Percentiles rank a stretch among this genome's conserved stretches.
Conservation (phyloP, 2,329 filamentous ascomycete genomes). For the Arthrobotrys megalospora region DNA sequence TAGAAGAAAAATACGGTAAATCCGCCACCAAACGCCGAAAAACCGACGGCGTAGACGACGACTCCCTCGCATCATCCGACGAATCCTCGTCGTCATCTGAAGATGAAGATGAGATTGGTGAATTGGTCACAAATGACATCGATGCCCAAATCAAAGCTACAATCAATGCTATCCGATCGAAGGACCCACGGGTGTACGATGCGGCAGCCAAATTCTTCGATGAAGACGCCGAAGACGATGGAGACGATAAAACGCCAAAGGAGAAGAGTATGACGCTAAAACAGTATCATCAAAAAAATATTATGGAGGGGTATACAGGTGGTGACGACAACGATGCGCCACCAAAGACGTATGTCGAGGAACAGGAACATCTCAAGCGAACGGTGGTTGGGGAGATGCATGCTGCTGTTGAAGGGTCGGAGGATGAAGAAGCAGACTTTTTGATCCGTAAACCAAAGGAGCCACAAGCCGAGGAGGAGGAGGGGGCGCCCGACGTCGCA, state of each 20-base stretch:
- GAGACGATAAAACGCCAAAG: conserved; percentile 70
- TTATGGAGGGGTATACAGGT: conserved; percentile 80
- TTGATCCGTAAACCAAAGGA: conserved; percentile 79
- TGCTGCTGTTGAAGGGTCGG: conserved; percentile 71
- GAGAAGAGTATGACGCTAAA: conserved; percentile 87
- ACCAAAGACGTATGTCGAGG: conserved; percentile 84
- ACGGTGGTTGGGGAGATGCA: conserved; percentile 86
- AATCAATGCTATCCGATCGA: conserved; percentile 86
- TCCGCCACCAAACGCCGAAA: conserved; percentile 60
- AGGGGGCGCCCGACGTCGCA: conserved; percentile 64
- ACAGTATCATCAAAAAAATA: conserved; percentile 92
- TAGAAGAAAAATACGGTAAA: conserved; percentile 88
- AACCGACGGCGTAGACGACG: conserved; percentile 52
- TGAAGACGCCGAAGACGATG: conserved; percentile 71
- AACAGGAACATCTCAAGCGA: conserved; percentile 86
- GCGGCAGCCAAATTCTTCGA: conserved; percentile 83
- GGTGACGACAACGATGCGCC: conserved; percentile 74
- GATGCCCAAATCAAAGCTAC: conserved; percentile 91
- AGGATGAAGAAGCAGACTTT: conserved; percentile 72
- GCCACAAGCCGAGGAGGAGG: conserved; percentile 65
- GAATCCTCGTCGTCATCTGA: conserved; percentile 79
- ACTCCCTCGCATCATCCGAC: conserved; percentile 72
- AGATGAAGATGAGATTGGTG: conserved; percentile 90
- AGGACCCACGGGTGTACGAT: conserved; percentile 93
- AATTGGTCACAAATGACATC: conserved; percentile 85